phyloP scores from a whole-genome alignment of 306 rosid species.

The Cucurbita ficifolia region DNA sequence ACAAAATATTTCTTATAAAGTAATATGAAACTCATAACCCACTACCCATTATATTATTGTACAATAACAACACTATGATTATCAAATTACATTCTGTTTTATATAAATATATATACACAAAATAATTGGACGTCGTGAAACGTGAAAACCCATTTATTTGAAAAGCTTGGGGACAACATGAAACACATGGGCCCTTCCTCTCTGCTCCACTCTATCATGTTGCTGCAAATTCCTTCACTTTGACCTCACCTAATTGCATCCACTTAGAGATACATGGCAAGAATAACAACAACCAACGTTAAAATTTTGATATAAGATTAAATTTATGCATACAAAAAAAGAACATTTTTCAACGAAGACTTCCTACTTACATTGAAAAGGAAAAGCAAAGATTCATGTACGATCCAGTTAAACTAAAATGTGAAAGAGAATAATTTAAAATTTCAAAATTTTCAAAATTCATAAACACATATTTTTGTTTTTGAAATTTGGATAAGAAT shows the following conservation, averaged over 20 bases:
- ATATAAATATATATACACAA: background rate
- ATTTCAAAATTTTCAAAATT: too few species aligned
- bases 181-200: constrained; percentile 16
- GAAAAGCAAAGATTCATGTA: too few species aligned
- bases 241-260: background rate
- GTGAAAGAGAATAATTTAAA: too few species aligned
- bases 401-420: too few species aligned
- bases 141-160: constrained; percentile 28
- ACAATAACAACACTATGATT: background rate
- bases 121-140: constrained; percentile 7
- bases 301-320: too few species aligned
- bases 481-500: background rate
- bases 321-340: too few species aligned
- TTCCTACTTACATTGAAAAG: too few species aligned
- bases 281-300: background rate
- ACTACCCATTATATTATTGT: background rate
- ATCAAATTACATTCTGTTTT: background rate
- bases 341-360: too few species aligned
- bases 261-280: background rate
- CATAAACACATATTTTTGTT: too few species aligned
- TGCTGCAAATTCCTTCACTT: background rate
- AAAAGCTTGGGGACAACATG: constrained; percentile 23
- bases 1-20: too few species aligned
- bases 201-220: background rate
- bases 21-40: background rate